Percentiles rank a stretch among this genome's conserved stretches.
phyloP scores from a whole-genome alignment of 2,329 filamentous ascomycete genomes.

The Nothophoma quercina region DNA sequence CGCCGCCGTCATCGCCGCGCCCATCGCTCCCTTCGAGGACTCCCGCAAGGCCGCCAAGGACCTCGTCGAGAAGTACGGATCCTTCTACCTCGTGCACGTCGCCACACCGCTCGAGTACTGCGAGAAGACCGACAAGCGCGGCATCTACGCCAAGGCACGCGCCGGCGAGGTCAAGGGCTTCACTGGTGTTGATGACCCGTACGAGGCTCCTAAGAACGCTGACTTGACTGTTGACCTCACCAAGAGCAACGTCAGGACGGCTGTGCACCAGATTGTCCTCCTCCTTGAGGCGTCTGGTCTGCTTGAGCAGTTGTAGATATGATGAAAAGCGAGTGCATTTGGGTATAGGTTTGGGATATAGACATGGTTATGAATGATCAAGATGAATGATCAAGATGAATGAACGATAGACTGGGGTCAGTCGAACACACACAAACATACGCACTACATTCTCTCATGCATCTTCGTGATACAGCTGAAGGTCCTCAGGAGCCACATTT shows the following conservation, averaged over 20 bases:
- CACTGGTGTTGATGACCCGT: slow-evolving; percentile 97
- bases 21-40: slow-evolving; percentile 90
- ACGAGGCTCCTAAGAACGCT: slow-evolving; percentile 82
- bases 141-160: slow-evolving; percentile 85
- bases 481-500: too few relatives aligned
- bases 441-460: slow-evolving; percentile 24
- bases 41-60: slow-evolving; percentile 81
- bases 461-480: too few relatives aligned
- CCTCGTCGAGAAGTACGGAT: slow-evolving; percentile 84
- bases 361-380: slow-evolving; percentile 3
- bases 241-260: slow-evolving; percentile 87
- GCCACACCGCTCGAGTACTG: slow-evolving; percentile 90
- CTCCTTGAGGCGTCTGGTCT: slow-evolving; percentile 89
- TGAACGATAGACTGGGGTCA: slow-evolving; percentile 6
- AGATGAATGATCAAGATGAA: slow-evolving; percentile 3
- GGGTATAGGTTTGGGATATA: not conserved
- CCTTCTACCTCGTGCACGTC: slow-evolving; percentile 95
- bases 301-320: slow-evolving; percentile 66
- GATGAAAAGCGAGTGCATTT: not conserved
- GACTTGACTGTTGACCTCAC: slow-evolving; percentile 85
- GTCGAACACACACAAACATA: slow-evolving; percentile 2
- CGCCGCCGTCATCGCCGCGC: slow-evolving; percentile 93
- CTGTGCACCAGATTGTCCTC: slow-evolving; percentile 96
- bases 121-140: slow-evolving; percentile 93
- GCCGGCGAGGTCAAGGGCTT: slow-evolving; percentile 95